Evolutionary conservation across 805 yeast genomes (phyloP).

Genomic region (Teunomyces stri): DNA sequence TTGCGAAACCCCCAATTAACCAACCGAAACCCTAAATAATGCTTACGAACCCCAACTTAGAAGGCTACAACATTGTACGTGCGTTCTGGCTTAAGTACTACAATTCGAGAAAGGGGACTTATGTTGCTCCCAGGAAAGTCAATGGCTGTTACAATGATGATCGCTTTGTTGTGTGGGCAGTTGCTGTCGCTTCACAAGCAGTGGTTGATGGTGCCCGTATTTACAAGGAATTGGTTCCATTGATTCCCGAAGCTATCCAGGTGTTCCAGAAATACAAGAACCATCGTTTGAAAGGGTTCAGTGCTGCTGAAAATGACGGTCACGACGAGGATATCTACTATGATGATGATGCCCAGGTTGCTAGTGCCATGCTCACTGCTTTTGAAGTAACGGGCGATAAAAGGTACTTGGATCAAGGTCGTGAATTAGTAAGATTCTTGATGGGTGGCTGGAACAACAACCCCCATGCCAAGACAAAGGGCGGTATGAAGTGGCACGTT

Average conservation of each 20-base stretch:
- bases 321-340: slow-evolving; percentile 65
- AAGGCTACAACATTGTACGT: slow-evolving; percentile 30
- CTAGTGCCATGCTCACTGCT: slow-evolving; percentile 61
- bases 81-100: slow-evolving; percentile 43
- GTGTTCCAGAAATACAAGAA: slow-evolving; percentile 53
- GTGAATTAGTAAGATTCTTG: slow-evolving; percentile 57
- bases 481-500: slow-evolving; percentile 71
- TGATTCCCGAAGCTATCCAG: slow-evolving; percentile 51
- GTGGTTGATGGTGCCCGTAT: slow-evolving; percentile 61
- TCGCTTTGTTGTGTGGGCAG: slow-evolving; percentile 65
- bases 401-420: slow-evolving; percentile 51
- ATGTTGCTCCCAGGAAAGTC: slow-evolving; percentile 36
- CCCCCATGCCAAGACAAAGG: slow-evolving; percentile 41
- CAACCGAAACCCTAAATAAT: neutral
- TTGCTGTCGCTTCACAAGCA: slow-evolving; percentile 64
- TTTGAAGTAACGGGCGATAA: slow-evolving; percentile 64
- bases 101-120: slow-evolving; percentile 35
- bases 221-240: slow-evolving; percentile 50
- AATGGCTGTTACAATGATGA: slow-evolving; percentile 50
- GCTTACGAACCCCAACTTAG: slow-evolving; percentile 34
- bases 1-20: neutral
- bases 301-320: slow-evolving; percentile 60
- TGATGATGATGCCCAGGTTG: slow-evolving; percentile 76
- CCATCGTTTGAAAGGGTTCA: slow-evolving; percentile 51
- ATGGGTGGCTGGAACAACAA: slow-evolving; percentile 62